Evolutionary conservation across 2,329 filamentous ascomycete genomes (phyloP).

Genomic region (Phaeosphaeria sp.): DNA sequence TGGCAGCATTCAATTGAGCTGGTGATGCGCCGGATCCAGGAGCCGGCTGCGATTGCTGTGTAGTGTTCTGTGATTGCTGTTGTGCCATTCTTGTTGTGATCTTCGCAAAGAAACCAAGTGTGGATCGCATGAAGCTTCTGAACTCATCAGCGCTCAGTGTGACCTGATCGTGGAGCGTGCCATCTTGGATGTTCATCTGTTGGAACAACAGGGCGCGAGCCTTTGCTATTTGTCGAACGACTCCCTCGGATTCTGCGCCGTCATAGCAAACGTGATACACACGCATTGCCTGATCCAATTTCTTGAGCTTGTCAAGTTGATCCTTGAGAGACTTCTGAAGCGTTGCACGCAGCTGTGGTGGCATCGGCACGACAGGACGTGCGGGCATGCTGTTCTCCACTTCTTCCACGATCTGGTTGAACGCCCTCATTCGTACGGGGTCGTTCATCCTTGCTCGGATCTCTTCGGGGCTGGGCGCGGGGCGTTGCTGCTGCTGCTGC

Average conservation of each 20-base stretch:
- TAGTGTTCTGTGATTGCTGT: constrained; percentile 22
- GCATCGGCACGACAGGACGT: constrained; percentile 28
- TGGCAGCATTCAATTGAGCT: constrained; percentile 46
- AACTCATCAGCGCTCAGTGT: constrained; percentile 39
- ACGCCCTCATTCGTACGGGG: constrained; percentile 34
- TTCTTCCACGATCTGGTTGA: constrained; percentile 36
- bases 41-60: constrained; percentile 23
- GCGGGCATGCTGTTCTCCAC: constrained; percentile 33
- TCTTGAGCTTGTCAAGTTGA: constrained; percentile 32
- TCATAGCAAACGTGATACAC: constrained; percentile 39
- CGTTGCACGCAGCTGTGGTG: constrained; percentile 27
- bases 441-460: constrained; percentile 33
- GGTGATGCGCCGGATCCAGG: constrained; percentile 25
- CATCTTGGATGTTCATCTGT: constrained; percentile 37
- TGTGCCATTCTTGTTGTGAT: constrained; percentile 34
- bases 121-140: constrained; percentile 27
- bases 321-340: constrained; percentile 37
- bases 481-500: constrained; percentile 34
- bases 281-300: constrained; percentile 40
- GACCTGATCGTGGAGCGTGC: constrained; percentile 36
- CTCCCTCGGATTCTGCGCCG: constrained; percentile 26
- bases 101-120: constrained; percentile 37
- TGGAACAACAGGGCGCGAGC: constrained; percentile 33
- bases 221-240: constrained; percentile 35
- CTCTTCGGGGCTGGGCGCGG: constrained; percentile 29